phyloP scores from a whole-genome alignment of 768 basidiomycete genomes.

The Tylopilus balloui region DNA sequence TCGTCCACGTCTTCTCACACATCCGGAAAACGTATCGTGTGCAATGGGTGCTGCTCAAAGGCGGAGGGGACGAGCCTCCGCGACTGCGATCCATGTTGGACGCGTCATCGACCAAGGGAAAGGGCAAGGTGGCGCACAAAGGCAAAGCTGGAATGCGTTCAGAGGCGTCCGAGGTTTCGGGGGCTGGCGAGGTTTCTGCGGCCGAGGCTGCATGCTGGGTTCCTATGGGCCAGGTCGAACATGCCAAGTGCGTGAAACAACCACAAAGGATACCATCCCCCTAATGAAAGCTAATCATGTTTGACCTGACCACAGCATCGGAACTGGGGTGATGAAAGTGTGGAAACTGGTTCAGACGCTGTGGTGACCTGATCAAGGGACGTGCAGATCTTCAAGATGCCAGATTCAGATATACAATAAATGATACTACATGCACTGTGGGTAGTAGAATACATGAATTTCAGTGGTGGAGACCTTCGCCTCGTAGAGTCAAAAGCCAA shows the following conservation, averaged over 20 bases:
- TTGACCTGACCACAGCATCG: slow-evolving; percentile 45
- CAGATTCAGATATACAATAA: neutral
- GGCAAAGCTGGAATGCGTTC: slow-evolving; percentile 12
- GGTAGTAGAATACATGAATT: neutral
- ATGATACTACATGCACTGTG: too few relatives aligned
- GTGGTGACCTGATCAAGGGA: slow-evolving; percentile 12
- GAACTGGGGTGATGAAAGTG: slow-evolving; percentile 70
- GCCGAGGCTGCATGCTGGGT: slow-evolving; percentile 44
- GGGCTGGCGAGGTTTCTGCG: slow-evolving; percentile 3
- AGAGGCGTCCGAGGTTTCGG: slow-evolving; percentile 10
- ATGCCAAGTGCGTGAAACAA: slow-evolving; percentile 54
- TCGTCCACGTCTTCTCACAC: slow-evolving; percentile 85
- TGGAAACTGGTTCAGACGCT: slow-evolving; percentile 52
- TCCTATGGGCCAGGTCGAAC: slow-evolving; percentile 47
- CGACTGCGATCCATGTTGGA: slow-evolving; percentile 6
- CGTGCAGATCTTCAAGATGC: neutral
- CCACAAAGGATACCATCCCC: neutral
- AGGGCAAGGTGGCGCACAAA: slow-evolving; percentile 7
- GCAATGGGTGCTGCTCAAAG: slow-evolving; percentile 65
- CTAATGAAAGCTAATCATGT: neutral
- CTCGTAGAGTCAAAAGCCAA: too few relatives aligned
- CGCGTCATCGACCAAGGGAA: slow-evolving; percentile 9
- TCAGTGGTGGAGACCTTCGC: too few relatives aligned
- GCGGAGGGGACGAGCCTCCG: slow-evolving; percentile 48
- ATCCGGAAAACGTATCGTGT: slow-evolving; percentile 81